Conservation (phyloP, 129 eudicot genomes). For the Deinandra increscens region DNA sequence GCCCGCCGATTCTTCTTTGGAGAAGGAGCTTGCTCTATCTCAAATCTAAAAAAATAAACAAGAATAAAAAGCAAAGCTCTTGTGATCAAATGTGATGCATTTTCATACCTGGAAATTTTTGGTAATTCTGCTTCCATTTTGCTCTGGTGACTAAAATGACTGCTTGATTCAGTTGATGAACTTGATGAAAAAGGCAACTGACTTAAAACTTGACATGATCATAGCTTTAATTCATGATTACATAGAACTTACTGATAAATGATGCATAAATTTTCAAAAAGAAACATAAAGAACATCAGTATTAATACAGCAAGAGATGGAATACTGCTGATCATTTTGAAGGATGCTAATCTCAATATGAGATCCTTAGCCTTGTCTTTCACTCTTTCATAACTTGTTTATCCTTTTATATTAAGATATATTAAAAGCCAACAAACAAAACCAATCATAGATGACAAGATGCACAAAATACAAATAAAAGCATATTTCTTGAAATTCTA, state of each 20-base stretch:
- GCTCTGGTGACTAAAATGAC: background rate
- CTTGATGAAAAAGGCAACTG: background rate
- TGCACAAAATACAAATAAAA: constrained; percentile 3
- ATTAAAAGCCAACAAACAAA: background rate
- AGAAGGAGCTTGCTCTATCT: constrained; percentile 30
- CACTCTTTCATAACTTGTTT: background rate
- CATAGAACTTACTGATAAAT: background rate
- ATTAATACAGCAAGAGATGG: constrained; percentile 8
- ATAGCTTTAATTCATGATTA: constrained; percentile 5
- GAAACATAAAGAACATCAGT: background rate
- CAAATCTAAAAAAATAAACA: constrained; percentile 19
- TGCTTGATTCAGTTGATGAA: constrained; percentile 9
- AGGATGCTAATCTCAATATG: no score
- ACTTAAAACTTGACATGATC: background rate
- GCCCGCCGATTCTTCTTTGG: constrained; percentile 20
- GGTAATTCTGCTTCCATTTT: constrained; percentile 29
- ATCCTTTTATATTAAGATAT: background rate
- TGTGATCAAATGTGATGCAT: background rate
- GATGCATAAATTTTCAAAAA: background rate
- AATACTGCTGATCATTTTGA: background rate
- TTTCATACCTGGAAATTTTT: constrained; percentile 24
- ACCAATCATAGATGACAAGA: background rate
- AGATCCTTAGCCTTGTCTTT: constrained; percentile 29
- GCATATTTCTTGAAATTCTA: background rate
- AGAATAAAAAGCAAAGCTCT: background rate